Evolutionary conservation across 257 asterid species (phyloP).

Genomic region (Nicotiana otophora): DNA sequence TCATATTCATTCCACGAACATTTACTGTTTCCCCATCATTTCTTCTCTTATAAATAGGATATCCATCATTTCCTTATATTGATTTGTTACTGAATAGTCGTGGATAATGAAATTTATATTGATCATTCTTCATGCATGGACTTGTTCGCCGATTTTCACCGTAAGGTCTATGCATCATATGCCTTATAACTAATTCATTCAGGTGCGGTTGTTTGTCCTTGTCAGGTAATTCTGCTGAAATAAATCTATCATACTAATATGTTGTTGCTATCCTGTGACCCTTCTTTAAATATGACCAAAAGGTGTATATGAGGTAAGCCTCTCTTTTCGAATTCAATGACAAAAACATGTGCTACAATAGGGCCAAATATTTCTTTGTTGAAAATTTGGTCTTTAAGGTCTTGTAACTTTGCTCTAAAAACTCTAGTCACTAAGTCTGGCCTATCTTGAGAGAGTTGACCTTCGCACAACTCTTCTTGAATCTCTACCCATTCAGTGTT

Average conservation of each 20-base stretch:
- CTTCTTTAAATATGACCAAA: background rate
- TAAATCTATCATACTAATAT: background rate
- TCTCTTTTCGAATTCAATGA: too few relatives aligned
- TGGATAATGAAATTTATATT: slow-evolving; percentile 1
- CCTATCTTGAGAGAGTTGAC: background rate
- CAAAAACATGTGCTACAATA: too few relatives aligned
- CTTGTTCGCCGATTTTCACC: background rate
- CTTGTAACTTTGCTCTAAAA: too few relatives aligned
- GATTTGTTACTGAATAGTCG: background rate
- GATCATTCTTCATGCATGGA: background rate
- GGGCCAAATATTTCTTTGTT: too few relatives aligned
- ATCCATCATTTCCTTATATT: background rate
- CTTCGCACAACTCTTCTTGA: too few relatives aligned
- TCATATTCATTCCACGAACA: background rate
- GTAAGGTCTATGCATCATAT: slow-evolving; percentile 9
- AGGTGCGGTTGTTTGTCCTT: background rate
- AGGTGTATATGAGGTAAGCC: too few relatives aligned
- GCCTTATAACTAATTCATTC: background rate
- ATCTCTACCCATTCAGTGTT: background rate
- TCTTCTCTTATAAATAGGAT: background rate
- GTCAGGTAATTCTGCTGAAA: too few relatives aligned
- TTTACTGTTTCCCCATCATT: background rate
- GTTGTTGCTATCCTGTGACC: too few relatives aligned
- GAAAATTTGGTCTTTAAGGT: too few relatives aligned
- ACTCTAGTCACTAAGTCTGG: too few relatives aligned